phyloP scores from a whole-genome alignment of 2,329 filamentous ascomycete genomes.

The Penicillium thymicola region DNA sequence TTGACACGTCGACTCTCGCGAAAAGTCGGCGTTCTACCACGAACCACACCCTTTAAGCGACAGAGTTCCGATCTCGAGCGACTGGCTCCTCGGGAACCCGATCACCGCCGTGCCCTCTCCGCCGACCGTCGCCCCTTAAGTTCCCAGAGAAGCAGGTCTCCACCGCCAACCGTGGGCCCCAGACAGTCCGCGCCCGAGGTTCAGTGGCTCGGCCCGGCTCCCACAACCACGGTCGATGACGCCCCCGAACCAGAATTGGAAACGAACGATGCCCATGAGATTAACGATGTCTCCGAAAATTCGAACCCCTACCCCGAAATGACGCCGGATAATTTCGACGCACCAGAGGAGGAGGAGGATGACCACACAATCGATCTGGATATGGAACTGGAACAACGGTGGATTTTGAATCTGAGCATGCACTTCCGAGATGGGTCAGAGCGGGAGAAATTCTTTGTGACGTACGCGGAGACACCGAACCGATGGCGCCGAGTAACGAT shows the following conservation, averaged over 20 bases:
- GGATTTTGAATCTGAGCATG: conserved; percentile 98
- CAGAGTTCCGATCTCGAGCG: conserved; percentile 79
- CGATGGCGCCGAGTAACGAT: conserved; percentile 86
- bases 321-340: background rate
- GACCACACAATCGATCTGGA: conserved; percentile 52
- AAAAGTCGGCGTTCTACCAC: conserved; percentile 70
- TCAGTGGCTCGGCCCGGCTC: conserved; percentile 33
- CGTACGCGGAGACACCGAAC: conserved; percentile 76
- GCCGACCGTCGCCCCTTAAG: conserved; percentile 46
- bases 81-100: conserved; percentile 63
- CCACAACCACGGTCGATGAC: conserved; percentile 31
- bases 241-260: conserved; percentile 23
- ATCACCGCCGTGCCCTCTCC: conserved; percentile 66
- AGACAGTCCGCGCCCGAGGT: conserved; percentile 43
- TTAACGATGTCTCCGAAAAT: conserved; percentile 22
- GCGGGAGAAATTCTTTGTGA: conserved; percentile 97
- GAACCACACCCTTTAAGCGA: conserved; percentile 74
- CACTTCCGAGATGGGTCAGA: conserved; percentile 91
- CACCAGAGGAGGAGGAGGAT: conserved; percentile 15
- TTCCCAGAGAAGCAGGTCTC: conserved; percentile 44
- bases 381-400: conserved; percentile 78
- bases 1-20: conserved; percentile 38
- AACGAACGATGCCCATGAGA: conserved; percentile 24
- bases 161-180: conserved; percentile 37
- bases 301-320: conserved; percentile 28